These are phyloP conservation scores for Sugiyamaella americana DNA, from an alignment of 805 yeast species.

Conservation along the genomic window DNA sequence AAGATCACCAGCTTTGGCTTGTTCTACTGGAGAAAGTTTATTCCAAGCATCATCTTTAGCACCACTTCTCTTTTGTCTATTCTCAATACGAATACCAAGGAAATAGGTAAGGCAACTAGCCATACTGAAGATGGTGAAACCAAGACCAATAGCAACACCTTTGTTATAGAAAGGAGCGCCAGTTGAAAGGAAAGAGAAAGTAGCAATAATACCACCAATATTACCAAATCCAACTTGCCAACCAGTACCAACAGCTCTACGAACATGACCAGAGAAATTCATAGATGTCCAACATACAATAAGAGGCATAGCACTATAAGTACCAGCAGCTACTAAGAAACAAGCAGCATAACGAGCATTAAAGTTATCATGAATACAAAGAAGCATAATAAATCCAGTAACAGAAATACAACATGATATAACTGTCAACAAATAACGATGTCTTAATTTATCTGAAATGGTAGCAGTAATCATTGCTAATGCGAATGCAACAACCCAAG, in stretches of 20 bases:
- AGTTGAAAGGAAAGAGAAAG: conserved; percentile 46
- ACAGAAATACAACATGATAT: conserved; percentile 35
- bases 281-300: conserved; percentile 61
- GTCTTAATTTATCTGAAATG: conserved; percentile 49
- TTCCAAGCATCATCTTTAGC: conserved; percentile 24
- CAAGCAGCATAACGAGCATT: conserved; percentile 56
- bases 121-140: conserved; percentile 41
- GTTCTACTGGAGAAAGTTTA: conserved; percentile 17
- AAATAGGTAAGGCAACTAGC: conserved; percentile 33
- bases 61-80: conserved; percentile 24
- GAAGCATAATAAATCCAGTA: conserved; percentile 50
- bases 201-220: conserved; percentile 63
- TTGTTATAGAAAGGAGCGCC: conserved; percentile 56
- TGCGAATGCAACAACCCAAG: conserved; percentile 76
- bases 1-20: conserved; percentile 29
- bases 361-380: conserved; percentile 38
- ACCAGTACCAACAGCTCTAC: conserved; percentile 54
- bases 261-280: conserved; percentile 56
- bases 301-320: conserved; percentile 63
- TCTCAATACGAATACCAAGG: conserved; percentile 28
- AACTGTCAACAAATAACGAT: conserved; percentile 29
- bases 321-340: conserved; percentile 53
- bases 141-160: conserved; percentile 49
- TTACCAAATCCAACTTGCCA: conserved; percentile 68
- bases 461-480: conserved; percentile 56